Evolutionary conservation across 306 rosid genomes (phyloP), one percentile per base, ranked within the genome.

Genomic region (Lagenaria siceraria): DNA sequence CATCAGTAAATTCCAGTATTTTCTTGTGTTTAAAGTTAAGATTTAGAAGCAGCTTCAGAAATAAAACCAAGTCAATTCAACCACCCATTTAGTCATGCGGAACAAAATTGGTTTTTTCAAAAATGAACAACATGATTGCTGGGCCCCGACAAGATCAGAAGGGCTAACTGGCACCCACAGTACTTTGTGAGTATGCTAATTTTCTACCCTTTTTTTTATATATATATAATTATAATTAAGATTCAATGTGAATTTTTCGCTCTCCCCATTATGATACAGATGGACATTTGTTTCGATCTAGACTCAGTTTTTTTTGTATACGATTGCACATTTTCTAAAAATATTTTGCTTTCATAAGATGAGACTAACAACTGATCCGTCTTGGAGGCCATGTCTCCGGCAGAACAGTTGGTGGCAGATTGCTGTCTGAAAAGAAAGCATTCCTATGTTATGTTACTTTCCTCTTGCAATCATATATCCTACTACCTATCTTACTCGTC

Each of bases 391-490:
- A 70, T 70, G 36, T 42, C 36, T 48, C 54, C 42, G 25, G 22
- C 42, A 46, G 54, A 71, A 48, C 42, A 49, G 59, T 49, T 49
- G 25, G 76, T 72, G 76, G 60, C 60, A 72, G 60, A 72, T 70
- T 72, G 56, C 7, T 24, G 56, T 70, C 75, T 70, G 55, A 21
- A 66, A 70, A 43, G 75, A 70, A 22, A 70, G 54, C 75, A 24
- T 46, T 72, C 76, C 27, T 49, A 72, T 14, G 76, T 48, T 71
- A 46, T 48, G 76, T 71, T 71, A 60, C 76, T 72, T 72, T 72
- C 76, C 2, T 72, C 22, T 72, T 72, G 76, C 60, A 72, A 72
- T 72, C 60, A 71, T 71, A 49, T 49, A 46, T 3, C 18, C 43
- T 59, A 72, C 76, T 72, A 27, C 56, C 60, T 49, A 15, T 5